These are phyloP conservation scores for Epithemia pelagica DNA, from an alignment of 108 stramenopile genomes.

Conservation along the genomic window DNA sequence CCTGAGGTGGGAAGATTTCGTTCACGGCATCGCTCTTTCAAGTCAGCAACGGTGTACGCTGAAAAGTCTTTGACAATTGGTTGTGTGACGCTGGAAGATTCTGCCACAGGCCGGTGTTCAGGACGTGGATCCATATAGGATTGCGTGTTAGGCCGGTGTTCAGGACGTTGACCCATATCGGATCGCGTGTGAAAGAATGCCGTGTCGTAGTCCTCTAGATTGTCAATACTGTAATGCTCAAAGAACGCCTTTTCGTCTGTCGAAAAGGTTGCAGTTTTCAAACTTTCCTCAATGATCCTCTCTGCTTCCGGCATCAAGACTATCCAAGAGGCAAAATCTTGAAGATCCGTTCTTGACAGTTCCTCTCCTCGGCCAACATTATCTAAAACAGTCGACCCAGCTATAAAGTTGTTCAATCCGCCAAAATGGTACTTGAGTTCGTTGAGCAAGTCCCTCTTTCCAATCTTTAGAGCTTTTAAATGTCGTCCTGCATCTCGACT, in stretches of 20 bases:
- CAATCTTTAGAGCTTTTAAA: slow-evolving; percentile 46
- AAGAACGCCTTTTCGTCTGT: slow-evolving; percentile 44
- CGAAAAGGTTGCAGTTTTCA: slow-evolving; percentile 32
- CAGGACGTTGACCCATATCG: background rate
- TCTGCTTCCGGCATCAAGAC: background rate
- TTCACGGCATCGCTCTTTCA: slow-evolving; percentile 68
- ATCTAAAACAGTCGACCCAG: slow-evolving; percentile 29
- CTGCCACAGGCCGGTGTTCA: background rate
- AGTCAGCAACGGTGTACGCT: slow-evolving; percentile 38
- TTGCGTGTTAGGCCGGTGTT: background rate
- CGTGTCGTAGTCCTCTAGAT: slow-evolving; percentile 8
- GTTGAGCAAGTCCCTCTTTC: slow-evolving; percentile 38
- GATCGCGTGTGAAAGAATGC: slow-evolving; percentile 12
- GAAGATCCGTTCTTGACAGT: background rate
- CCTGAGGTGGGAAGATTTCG: slow-evolving; percentile 58
- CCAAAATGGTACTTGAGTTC: slow-evolving; percentile 58
- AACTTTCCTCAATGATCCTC: slow-evolving; percentile 22
- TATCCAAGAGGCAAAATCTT: slow-evolving; percentile 36
- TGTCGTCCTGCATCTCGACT: slow-evolving; percentile 64
- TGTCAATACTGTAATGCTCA: slow-evolving; percentile 8
- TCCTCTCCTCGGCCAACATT: slow-evolving; percentile 16
- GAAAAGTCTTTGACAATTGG: background rate
- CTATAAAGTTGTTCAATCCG: slow-evolving; percentile 48
- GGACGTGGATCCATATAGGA: background rate
- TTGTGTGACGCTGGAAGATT: background rate